Evolutionary conservation across 192 early-diverging fungal species (phyloP).

Genomic region (Gryganskiella cystojenkinii): DNA sequence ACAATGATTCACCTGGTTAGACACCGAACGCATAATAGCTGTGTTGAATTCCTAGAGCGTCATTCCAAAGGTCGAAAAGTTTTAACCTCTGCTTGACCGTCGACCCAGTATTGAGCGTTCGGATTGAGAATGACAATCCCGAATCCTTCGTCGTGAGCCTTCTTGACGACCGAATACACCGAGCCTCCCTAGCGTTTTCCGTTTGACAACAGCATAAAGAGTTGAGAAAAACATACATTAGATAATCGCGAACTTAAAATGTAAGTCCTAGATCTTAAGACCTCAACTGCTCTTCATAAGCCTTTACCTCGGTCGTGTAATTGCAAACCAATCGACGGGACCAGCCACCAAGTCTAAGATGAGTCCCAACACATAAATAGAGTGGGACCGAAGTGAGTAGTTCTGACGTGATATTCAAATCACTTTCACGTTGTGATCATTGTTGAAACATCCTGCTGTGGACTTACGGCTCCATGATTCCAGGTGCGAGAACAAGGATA

Average conservation of each 20-base stretch:
- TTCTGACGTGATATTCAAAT: no score
- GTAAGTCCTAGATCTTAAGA: no score
- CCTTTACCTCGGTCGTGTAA: conserved; percentile 12
- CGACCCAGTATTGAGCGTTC: conserved; percentile 37
- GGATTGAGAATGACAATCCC: conserved; percentile 35
- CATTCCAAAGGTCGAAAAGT: neutral
- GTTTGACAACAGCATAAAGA: no score
- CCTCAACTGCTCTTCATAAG: no score
- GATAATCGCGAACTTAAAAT: neutral
- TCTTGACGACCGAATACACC: conserved; percentile 9
- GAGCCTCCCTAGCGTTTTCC: conserved; percentile 32
- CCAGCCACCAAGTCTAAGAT: conserved; percentile 23
- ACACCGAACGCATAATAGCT: neutral
- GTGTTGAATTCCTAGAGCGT: neutral
- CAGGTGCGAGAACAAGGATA: conserved; percentile 17
- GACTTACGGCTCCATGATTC: conserved; percentile 35
- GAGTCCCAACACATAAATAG: neutral
- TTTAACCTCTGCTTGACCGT: conserved; percentile 17
- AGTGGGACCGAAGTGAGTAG: no score
- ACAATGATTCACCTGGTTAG: no score
- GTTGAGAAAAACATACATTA: neutral
- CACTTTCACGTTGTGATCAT: no score
- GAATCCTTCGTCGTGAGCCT: conserved; percentile 22
- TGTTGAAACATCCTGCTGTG: no score
- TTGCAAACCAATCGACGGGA: conserved; percentile 37